Evolutionary conservation across 2,329 filamentous ascomycete species (phyloP), one percentile per base, ranked within the genome.

Genomic region (Simplicillium sp.): DNA sequence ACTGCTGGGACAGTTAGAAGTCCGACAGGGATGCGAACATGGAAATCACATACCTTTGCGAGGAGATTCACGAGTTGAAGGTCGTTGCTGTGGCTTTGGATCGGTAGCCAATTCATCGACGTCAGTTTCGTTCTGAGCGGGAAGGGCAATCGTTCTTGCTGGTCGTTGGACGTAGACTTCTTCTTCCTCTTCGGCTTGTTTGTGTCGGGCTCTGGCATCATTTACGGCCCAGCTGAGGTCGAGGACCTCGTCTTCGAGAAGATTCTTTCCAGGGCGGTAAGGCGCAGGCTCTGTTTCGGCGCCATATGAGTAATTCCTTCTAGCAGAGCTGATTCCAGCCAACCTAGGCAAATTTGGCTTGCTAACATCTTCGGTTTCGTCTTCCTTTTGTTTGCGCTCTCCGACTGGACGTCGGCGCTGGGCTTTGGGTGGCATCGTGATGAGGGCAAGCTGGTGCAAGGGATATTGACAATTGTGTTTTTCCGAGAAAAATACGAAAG

Each of bases 271-370:
- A 4, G 49, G 48, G 9, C 50, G 44, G 29, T 46, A 39, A 15
- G 54, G 54, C 14, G 48, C 47, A 2, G 61, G 61, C 38, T 65
- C 61, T 25, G 47, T 54, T n/a, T 42, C 58, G 29, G 61, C 57
- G 29, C 61, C 61, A 47, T 65, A 65, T 1, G 59, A 54, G 42
- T 63, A 64, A 44, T 63, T 60, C 32, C 60, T 52, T 25, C 60
- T 52, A 11, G 58, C 53, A 35, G 58, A 61, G 5, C 61, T 59
- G 0, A 61, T 62, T 3, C 57, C 61, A 29, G 44, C 36, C 4
- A 59, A 42, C 4, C 37, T 14, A 1, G 53, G 55, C 11, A 57
- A 39, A 6, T 53, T 50, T 29, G 54, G 55, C 18, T 50, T 54
- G 29, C 47, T 44, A 38, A 57, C 50, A 17, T 37, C 37, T 6